These are phyloP conservation scores for Emmonsiellopsis sp. DNA, from an alignment of 2,329 filamentous ascomycete species.

Conservation along the genomic window DNA sequence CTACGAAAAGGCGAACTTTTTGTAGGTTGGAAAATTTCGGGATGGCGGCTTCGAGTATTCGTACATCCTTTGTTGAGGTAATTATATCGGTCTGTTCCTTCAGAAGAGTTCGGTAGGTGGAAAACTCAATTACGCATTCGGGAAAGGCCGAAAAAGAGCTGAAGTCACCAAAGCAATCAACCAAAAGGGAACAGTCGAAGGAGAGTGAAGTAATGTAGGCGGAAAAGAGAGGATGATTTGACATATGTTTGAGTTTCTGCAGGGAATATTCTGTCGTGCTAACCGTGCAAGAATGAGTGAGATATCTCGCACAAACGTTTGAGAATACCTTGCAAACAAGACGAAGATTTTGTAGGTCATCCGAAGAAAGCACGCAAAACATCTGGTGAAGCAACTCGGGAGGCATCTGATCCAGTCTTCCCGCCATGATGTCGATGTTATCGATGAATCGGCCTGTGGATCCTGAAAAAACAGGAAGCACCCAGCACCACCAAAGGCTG, in stretches of 20 bases:
- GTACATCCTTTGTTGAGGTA: not conserved
- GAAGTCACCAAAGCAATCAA: not conserved
- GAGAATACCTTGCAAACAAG: constrained; percentile 4
- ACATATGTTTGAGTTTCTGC: constrained; percentile 1
- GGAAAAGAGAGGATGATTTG: constrained; percentile 2
- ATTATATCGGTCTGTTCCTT: not conserved
- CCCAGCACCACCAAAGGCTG: too few relatives aligned
- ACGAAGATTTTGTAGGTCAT: not conserved
- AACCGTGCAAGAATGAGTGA: not conserved
- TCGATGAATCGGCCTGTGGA: too few relatives aligned
- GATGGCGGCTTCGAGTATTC: not conserved
- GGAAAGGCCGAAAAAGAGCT: not conserved
- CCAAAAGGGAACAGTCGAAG: constrained; percentile 2
- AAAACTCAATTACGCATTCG: not conserved
- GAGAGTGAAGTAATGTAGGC: not conserved
- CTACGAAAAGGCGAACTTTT: constrained; percentile 1
- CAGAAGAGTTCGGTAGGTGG: not conserved
- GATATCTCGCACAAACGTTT: constrained; percentile 1
- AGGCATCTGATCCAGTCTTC: not conserved
- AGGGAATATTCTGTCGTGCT: not conserved
- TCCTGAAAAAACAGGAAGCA: too few relatives aligned
- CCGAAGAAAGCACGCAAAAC: not conserved
- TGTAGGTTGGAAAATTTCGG: not conserved
- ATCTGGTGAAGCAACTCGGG: not conserved
- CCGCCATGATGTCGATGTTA: not conserved